These are phyloP conservation scores for Exophiala sideris DNA, from an alignment of 2,329 filamentous ascomycete species.

Conservation along the genomic window DNA sequence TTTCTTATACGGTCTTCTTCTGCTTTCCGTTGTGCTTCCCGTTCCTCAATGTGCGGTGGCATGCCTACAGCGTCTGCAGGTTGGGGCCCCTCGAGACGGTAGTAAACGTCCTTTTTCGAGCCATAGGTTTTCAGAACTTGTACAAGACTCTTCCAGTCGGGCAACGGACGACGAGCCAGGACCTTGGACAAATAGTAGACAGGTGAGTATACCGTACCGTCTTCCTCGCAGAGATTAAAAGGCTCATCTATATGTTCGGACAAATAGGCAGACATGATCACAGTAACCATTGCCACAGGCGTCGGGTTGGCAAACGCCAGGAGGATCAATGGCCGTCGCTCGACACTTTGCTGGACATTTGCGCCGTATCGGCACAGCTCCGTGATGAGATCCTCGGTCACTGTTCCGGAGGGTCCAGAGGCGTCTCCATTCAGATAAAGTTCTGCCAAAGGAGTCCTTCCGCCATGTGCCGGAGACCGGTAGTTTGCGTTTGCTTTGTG, in stretches of 20 bases:
- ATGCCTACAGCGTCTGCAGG: not conserved
- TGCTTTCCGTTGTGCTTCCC: not conserved
- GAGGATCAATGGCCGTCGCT: conserved; percentile 16
- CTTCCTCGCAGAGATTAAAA: not conserved
- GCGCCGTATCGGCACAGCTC: not conserved
- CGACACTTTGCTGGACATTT: conserved; percentile 20
- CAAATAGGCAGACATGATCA: not conserved
- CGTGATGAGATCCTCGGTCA: not conserved
- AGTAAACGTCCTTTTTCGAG: not conserved
- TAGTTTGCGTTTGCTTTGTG: conserved; percentile 63
- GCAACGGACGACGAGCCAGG: not conserved
- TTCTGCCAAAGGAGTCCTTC: conserved; percentile 62
- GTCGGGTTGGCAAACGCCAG: not conserved
- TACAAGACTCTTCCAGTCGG: not conserved
- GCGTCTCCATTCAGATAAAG: conserved; percentile 49
- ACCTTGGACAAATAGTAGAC: not conserved
- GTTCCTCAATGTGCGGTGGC: not conserved
- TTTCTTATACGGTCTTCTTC: not conserved
- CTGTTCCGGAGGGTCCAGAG: not conserved
- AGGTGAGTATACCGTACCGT: not conserved
- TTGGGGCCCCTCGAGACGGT: not conserved
- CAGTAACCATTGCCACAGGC: not conserved
- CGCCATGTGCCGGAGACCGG: conserved; percentile 60
- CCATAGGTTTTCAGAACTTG: not conserved
- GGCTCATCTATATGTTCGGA: not conserved